Conservation (phyloP, 208 protist genomes). For the Leishmania tropica region DNA sequence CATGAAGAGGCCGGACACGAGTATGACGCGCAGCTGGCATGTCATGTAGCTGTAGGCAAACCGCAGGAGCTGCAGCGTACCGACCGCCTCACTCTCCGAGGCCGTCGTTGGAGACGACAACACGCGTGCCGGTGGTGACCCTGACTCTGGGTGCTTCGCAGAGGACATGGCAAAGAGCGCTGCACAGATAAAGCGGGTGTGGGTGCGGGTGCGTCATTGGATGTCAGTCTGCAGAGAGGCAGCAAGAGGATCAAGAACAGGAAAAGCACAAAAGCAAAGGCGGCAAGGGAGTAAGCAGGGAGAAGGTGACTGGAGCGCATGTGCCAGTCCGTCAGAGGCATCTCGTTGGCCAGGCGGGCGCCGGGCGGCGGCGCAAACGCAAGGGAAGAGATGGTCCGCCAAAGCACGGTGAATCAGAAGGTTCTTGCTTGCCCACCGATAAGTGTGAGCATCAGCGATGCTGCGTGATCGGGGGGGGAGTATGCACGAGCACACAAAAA, state of each 20-base stretch:
- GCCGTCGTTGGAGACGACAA: not conserved
- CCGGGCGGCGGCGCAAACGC: not conserved
- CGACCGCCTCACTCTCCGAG: not conserved
- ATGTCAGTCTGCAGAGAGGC: not conserved
- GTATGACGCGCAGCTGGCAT: constrained; percentile 37
- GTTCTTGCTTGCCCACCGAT: not conserved
- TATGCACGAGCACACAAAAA: not conserved
- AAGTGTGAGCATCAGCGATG: not conserved
- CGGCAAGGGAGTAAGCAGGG: not conserved
- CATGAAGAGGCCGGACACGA: constrained; percentile 43
- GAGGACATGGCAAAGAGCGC: not conserved
- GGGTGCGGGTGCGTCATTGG: not conserved
- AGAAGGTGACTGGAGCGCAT: not conserved
- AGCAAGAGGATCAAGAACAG: not conserved
- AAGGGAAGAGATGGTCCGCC: not conserved
- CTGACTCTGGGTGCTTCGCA: not conserved
- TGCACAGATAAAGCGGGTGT: not conserved
- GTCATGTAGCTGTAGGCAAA: constrained; percentile 51
- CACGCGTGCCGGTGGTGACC: not conserved
- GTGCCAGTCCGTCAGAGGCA: not conserved
- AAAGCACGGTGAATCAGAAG: not conserved
- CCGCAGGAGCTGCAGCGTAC: constrained; percentile 21
- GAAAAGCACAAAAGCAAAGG: not conserved
- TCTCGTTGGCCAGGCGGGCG: not conserved
- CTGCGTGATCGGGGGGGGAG: not conserved